Conservation (phyloP, 768 basidiomycete species). For the Pleurotus ostreatus region DNA sequence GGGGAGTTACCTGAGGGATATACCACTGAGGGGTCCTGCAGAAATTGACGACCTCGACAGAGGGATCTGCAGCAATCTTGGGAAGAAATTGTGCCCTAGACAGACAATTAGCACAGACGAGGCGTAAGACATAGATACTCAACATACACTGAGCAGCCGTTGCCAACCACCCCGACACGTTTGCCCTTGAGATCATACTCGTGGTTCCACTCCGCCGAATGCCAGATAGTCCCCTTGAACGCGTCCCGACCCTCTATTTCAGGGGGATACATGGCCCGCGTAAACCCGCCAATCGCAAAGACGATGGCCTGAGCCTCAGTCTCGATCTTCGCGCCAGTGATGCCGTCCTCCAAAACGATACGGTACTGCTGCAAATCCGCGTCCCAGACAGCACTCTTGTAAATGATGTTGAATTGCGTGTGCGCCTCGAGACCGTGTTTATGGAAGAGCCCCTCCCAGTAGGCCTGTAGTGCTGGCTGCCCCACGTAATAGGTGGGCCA, state of each 20-base stretch:
- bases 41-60: slow-evolving; percentile 52
- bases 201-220: slow-evolving; percentile 54
- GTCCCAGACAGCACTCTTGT: slow-evolving; percentile 43
- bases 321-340: slow-evolving; percentile 28
- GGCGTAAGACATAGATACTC: slow-evolving; percentile 8
- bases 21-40: slow-evolving; percentile 60
- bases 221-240: slow-evolving; percentile 50
- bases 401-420: slow-evolving; percentile 38
- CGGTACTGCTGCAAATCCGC: slow-evolving; percentile 35
- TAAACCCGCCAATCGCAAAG: slow-evolving; percentile 48
- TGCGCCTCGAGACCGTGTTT: slow-evolving; percentile 38
- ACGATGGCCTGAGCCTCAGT: slow-evolving; percentile 43
- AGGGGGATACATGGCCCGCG: slow-evolving; percentile 40
- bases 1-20: slow-evolving; percentile 39
- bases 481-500: slow-evolving; percentile 43
- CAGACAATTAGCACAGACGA: slow-evolving; percentile 6
- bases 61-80: slow-evolving; percentile 43
- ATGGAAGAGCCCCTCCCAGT: slow-evolving; percentile 44
- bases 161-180: slow-evolving; percentile 58
- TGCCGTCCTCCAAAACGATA: slow-evolving; percentile 31
- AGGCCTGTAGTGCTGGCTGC: slow-evolving; percentile 48
- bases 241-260: slow-evolving; percentile 36
- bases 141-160: slow-evolving; percentile 56
- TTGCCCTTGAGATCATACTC: slow-evolving; percentile 49
- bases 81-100: slow-evolving; percentile 60